A percentile compares a stretch with the other conserved stretches of the same genome.
Evolutionary conservation across 2,329 filamentous ascomycete genomes (phyloP).

Genomic region (Diaporthe humulicola): DNA sequence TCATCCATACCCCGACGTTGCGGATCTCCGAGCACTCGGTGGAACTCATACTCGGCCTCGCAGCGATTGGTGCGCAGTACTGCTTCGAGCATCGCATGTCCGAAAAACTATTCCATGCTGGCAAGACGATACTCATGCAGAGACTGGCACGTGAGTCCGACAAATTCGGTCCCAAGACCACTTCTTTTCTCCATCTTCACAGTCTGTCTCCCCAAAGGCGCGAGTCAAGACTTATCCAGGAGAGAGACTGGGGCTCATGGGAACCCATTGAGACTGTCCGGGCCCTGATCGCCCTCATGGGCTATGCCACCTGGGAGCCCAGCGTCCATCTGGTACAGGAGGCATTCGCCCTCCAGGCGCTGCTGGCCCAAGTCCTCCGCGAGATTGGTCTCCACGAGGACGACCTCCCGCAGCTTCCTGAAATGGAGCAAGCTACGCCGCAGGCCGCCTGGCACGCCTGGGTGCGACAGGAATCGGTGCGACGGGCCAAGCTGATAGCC

Average conservation of each 20-base stretch:
- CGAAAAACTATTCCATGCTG: constrained; percentile 51
- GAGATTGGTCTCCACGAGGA: constrained; percentile 51
- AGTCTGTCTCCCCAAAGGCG: constrained; percentile 1
- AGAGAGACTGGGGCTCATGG: constrained; percentile 43
- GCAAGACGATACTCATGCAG: constrained; percentile 50
- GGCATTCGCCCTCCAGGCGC: constrained; percentile 50
- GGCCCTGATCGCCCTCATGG: constrained; percentile 53
- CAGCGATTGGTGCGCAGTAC: constrained; percentile 54
- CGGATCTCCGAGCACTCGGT: constrained; percentile 48
- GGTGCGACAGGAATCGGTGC: constrained; percentile 49
- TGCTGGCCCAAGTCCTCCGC: constrained; percentile 51
- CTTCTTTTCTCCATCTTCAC: constrained; percentile 44
- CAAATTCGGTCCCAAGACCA: constrained; percentile 45
- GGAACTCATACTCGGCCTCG: constrained; percentile 51
- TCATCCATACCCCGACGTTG: constrained; percentile 54
- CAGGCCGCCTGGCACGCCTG: constrained; percentile 42
- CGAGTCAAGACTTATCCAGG: background rate
- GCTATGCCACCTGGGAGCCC: constrained; percentile 54
- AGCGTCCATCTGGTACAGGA: constrained; percentile 50
- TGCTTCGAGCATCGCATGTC: constrained; percentile 53
- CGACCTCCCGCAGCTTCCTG: background rate
- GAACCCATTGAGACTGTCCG: constrained; percentile 51
- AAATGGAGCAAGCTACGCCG: background rate
- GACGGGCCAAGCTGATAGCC: constrained; percentile 53
- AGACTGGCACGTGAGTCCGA: constrained; percentile 44